Percentiles rank a stretch among this genome's conserved stretches.
Conservation (phyloP, 2,329 filamentous ascomycete genomes). For the Fusarium fracticaudum region DNA sequence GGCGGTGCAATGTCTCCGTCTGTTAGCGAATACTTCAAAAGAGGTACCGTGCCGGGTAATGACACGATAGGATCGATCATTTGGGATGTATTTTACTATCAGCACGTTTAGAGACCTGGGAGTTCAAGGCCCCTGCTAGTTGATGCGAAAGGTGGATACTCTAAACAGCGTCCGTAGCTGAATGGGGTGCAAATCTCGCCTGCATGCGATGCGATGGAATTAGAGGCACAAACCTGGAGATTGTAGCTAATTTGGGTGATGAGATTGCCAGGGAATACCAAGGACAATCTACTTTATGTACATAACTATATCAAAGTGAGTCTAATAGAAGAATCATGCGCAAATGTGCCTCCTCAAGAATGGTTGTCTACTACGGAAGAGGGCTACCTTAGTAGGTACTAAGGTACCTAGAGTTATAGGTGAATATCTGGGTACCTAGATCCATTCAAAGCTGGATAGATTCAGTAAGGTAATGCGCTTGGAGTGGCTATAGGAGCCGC, state of each 20-base stretch:
- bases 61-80: not conserved
- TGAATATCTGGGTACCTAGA: not conserved
- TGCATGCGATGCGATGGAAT: slow-evolving; percentile 37
- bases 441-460: not conserved
- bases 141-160: slow-evolving; percentile 27
- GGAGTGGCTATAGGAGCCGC: slow-evolving; percentile 3
- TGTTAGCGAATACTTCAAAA: slow-evolving; percentile 33
- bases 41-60: not conserved
- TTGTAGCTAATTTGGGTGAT: slow-evolving; percentile 21
- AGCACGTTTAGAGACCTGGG: not conserved
- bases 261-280: not conserved
- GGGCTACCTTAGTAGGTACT: not conserved
- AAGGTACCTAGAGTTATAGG: not conserved
- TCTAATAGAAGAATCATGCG: not conserved
- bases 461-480: not conserved
- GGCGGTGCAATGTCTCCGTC: slow-evolving; percentile 15
- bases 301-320: not conserved
- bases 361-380: not conserved
- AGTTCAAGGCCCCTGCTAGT: slow-evolving; percentile 35
- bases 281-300: not conserved
- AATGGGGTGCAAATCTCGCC: slow-evolving; percentile 41
- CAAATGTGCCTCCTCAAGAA: not conserved
- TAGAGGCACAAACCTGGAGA: slow-evolving; percentile 14
- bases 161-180: slow-evolving; percentile 28
- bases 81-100: slow-evolving; percentile 20